Percentiles rank a stretch among this genome's conserved stretches.
These are phyloP conservation scores for Venturiaceae sp. DNA, from an alignment of 2,329 filamentous ascomycete species.

Conservation along the genomic window DNA sequence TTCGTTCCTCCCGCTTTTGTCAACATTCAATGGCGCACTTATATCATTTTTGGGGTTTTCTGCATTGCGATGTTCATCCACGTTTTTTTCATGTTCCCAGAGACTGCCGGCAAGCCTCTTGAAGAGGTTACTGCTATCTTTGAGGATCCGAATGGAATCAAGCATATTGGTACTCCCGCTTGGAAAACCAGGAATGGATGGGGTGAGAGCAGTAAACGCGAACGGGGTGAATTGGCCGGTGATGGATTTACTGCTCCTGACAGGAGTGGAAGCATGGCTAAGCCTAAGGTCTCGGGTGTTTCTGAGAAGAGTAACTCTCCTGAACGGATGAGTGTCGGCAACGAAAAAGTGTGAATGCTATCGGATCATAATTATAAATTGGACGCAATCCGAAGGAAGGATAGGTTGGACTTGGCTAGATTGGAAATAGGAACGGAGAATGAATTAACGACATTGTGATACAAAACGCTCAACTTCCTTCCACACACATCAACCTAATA, in stretches of 20 bases:
- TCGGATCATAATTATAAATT: no score
- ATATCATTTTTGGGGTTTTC: constrained; percentile 68
- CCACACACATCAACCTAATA: no score
- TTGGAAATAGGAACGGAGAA: no score
- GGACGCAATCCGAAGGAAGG: no score
- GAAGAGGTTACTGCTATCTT: constrained; percentile 73
- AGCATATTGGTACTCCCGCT: constrained; percentile 42
- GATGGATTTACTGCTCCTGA: background rate
- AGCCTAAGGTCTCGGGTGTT: no score
- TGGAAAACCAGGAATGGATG: constrained; percentile 37
- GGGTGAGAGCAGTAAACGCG: background rate
- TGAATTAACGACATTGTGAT: no score
- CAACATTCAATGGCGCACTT: constrained; percentile 51
- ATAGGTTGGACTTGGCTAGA: no score
- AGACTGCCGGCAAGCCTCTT: constrained; percentile 64
- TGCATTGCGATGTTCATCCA: constrained; percentile 54
- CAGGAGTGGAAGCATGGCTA: background rate
- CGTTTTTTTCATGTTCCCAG: constrained; percentile 39
- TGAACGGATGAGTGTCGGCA: background rate
- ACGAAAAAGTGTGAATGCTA: background rate
- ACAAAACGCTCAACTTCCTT: no score
- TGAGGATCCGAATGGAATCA: constrained; percentile 22
- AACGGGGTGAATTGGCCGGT: background rate
- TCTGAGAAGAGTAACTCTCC: background rate
- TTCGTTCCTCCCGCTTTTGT: constrained; percentile 50